These are phyloP conservation scores for Aspergillus persii DNA, from an alignment of 2,329 filamentous ascomycete genomes.

Conservation along the genomic window DNA sequence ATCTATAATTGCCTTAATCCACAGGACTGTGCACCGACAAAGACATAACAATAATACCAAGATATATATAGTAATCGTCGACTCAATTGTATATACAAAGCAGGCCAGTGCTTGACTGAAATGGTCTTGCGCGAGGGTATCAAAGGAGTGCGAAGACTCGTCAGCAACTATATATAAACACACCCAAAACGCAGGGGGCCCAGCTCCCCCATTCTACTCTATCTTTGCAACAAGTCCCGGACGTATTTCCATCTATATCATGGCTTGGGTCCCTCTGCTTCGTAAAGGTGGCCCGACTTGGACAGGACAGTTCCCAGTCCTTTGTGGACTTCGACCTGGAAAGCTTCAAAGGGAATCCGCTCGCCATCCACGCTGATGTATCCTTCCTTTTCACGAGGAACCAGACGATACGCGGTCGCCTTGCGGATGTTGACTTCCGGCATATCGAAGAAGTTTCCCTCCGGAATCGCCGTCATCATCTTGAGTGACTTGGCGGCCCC, in stretches of 20 bases:
- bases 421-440: conserved; percentile 78
- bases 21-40: not conserved
- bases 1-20: not conserved
- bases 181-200: not conserved
- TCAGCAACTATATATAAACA: conserved; percentile 12
- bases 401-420: conserved; percentile 80
- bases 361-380: conserved; percentile 96
- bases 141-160: conserved; percentile 27
- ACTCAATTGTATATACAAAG: conserved; percentile 14
- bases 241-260: not conserved
- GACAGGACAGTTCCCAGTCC: conserved; percentile 83
- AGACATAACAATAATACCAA: not conserved
- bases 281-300: conserved; percentile 68
- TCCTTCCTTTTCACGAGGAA: conserved; percentile 69
- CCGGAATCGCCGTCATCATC: conserved; percentile 70
- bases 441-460: conserved; percentile 75
- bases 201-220: not conserved
- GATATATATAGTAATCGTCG: not conserved
- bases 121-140: conserved; percentile 32
- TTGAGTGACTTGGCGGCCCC: conserved; percentile 63
- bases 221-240: not conserved
- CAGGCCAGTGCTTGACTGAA: conserved; percentile 12
- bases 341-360: conserved; percentile 77
- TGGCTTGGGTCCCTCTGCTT: conserved; percentile 49
- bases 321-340: conserved; percentile 85